Conservation (phyloP, 768 basidiomycete genomes). For the Crepidotus variabilis region DNA sequence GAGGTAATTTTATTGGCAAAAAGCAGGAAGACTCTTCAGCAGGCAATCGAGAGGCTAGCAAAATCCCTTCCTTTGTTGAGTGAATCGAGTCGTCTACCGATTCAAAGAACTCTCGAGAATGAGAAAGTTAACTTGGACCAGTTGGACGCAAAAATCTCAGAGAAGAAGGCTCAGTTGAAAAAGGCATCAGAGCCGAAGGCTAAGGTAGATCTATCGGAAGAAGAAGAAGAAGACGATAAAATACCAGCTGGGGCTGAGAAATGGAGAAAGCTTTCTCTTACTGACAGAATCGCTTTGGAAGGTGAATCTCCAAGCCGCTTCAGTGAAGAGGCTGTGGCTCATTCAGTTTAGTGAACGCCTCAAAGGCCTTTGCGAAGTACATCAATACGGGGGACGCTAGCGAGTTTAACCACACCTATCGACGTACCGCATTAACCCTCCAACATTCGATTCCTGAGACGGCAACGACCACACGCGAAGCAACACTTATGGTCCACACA, state of each 20-base stretch:
- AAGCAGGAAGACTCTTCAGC: neutral
- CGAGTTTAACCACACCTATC: neutral
- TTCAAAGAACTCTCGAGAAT: no score
- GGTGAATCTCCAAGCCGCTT: neutral
- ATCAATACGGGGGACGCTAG: neutral
- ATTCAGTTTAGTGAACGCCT: neutral
- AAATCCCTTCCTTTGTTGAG: no score
- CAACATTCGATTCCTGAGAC: neutral
- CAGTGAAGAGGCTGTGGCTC: neutral
- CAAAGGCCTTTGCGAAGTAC: neutral
- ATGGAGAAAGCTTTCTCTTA: neutral
- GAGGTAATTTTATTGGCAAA: no score
- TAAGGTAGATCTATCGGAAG: neutral
- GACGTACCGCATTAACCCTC: neutral
- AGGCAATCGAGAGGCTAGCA: neutral
- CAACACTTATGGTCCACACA: neutral
- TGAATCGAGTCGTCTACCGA: no score
- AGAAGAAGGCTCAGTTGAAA: no score
- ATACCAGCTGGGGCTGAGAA: neutral
- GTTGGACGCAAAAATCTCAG: no score
- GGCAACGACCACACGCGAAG: neutral
- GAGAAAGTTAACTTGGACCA: no score
- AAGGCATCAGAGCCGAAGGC: neutral
- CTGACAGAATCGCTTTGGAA: neutral
- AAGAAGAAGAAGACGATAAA: neutral